phyloP scores from a whole-genome alignment of 2,329 filamentous ascomycete genomes.

The Emmonsia crescens region DNA sequence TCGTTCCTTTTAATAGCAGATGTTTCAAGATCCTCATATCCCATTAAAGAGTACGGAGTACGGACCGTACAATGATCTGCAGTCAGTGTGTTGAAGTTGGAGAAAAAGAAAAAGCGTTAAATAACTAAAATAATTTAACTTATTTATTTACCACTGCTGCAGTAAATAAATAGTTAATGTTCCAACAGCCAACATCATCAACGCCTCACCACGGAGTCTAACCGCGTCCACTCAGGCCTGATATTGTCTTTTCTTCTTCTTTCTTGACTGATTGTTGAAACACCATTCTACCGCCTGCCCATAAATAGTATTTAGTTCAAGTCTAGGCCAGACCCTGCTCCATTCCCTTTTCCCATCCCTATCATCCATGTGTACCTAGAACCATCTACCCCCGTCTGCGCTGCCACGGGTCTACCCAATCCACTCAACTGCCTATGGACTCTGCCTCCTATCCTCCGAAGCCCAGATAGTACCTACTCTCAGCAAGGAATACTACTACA shows the following conservation, averaged over 20 bases:
- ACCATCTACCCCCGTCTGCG: neutral
- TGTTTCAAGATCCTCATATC: neutral
- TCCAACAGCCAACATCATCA: neutral
- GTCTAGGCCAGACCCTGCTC: too few species aligned
- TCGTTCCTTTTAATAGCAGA: neutral
- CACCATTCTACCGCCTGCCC: neutral
- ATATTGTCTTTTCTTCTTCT: neutral
- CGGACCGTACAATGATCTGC: neutral
- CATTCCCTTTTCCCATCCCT: neutral
- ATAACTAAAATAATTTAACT: too few species aligned
- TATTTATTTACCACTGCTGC: too few species aligned
- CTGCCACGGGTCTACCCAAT: neutral
- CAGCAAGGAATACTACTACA: conserved; percentile 1
- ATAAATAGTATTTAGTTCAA: too few species aligned
- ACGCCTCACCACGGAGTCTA: neutral
- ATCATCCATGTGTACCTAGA: neutral
- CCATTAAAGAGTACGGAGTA: too few species aligned
- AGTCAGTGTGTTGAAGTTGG: neutral
- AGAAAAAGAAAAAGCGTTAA: neutral
- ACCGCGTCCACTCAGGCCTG: neutral
- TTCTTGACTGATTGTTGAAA: neutral
- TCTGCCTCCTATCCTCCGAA: neutral
- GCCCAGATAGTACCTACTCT: neutral
- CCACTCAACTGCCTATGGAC: neutral
- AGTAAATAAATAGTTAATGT: too few species aligned